phyloP scores from a whole-genome alignment of 805 yeast genomes.

The Saturnispora kantuleensis region DNA sequence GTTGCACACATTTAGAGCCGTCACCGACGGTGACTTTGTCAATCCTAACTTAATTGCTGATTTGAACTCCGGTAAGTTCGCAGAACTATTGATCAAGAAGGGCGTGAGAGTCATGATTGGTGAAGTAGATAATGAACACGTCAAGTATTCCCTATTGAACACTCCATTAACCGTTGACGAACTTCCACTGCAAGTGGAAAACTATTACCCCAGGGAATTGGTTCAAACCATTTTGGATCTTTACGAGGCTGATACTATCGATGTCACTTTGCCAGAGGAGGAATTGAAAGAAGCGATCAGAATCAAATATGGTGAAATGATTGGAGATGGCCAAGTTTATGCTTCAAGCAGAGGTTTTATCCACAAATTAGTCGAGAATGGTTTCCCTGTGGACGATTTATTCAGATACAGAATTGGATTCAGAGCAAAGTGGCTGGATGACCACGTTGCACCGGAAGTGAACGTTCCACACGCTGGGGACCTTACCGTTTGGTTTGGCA shows the following conservation, averaged over 20 bases:
- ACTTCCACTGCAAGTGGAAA: slow-evolving; percentile 25
- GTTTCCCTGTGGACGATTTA: slow-evolving; percentile 22
- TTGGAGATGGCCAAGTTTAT: slow-evolving; percentile 32
- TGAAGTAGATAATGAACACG: slow-evolving; percentile 12
- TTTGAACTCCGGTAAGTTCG: slow-evolving; percentile 20
- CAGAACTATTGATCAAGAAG: slow-evolving; percentile 5
- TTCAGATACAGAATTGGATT: slow-evolving; percentile 26
- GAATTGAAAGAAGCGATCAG: slow-evolving; percentile 11
- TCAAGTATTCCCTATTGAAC: slow-evolving; percentile 9
- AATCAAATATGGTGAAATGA: slow-evolving; percentile 26
- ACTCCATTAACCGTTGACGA: slow-evolving; percentile 23
- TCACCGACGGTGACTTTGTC: slow-evolving; percentile 31
- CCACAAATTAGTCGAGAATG: slow-evolving; percentile 21
- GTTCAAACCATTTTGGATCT: slow-evolving; percentile 17
- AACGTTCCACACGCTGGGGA: slow-evolving; percentile 32
- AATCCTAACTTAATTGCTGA: slow-evolving; percentile 24
- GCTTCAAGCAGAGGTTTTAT: slow-evolving; percentile 30
- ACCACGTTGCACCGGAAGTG: slow-evolving; percentile 15
- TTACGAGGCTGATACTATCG: slow-evolving; percentile 13
- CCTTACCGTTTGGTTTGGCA: slow-evolving; percentile 28
- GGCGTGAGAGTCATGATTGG: slow-evolving; percentile 10
- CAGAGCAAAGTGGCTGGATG: slow-evolving; percentile 18
- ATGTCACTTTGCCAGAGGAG: slow-evolving; percentile 8
- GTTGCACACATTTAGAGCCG: slow-evolving; percentile 28
- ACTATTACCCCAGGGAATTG: slow-evolving; percentile 28